A percentile compares a stretch with the other conserved stretches of the same genome.
phyloP scores from a whole-genome alignment of 2,329 filamentous ascomycete genomes.

The Thielaviopsis euricoi region DNA sequence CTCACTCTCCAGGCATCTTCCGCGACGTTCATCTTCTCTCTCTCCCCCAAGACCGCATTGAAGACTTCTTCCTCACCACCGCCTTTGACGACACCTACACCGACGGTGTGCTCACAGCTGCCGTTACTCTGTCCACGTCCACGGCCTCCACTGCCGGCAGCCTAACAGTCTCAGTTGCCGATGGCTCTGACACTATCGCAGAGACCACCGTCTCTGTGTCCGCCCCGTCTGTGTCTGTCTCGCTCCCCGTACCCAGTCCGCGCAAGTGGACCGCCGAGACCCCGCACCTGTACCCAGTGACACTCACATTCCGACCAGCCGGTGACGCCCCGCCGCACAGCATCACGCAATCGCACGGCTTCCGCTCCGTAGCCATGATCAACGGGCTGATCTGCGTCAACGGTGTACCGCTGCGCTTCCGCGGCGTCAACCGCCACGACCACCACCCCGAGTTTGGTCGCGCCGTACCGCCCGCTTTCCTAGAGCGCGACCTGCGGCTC shows the following conservation, averaged over 20 bases:
- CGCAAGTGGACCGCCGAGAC: slow-evolving; percentile 48
- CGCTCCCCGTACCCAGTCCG: slow-evolving; percentile 27
- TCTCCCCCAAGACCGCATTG: slow-evolving; percentile 36
- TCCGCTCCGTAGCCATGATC: slow-evolving; percentile 44
- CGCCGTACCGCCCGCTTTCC: slow-evolving; percentile 41
- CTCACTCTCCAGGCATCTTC: slow-evolving; percentile 35
- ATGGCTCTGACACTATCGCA: not conserved
- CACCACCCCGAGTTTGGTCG: slow-evolving; percentile 48
- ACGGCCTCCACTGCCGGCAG: slow-evolving; percentile 18
- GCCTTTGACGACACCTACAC: slow-evolving; percentile 25
- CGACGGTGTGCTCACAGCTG: slow-evolving; percentile 30
- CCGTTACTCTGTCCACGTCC: slow-evolving; percentile 17
- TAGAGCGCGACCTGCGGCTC: slow-evolving; percentile 41
- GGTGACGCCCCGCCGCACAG: slow-evolving; percentile 18
- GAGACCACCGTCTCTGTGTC: not conserved
- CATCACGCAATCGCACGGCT: slow-evolving; percentile 36
- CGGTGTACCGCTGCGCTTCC: slow-evolving; percentile 45
- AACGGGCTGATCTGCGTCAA: slow-evolving; percentile 48
- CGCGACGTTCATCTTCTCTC: slow-evolving; percentile 50
- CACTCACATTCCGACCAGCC: slow-evolving; percentile 4
- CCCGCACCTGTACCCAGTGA: slow-evolving; percentile 41
- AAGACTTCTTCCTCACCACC: slow-evolving; percentile 41
- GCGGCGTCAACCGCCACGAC: slow-evolving; percentile 55
- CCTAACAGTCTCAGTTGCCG: slow-evolving; percentile 8
- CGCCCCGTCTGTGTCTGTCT: slow-evolving; percentile 15